These are phyloP conservation scores for Tuber calosporum DNA, from an alignment of 495 filamentous ascomycete species.

Conservation along the genomic window DNA sequence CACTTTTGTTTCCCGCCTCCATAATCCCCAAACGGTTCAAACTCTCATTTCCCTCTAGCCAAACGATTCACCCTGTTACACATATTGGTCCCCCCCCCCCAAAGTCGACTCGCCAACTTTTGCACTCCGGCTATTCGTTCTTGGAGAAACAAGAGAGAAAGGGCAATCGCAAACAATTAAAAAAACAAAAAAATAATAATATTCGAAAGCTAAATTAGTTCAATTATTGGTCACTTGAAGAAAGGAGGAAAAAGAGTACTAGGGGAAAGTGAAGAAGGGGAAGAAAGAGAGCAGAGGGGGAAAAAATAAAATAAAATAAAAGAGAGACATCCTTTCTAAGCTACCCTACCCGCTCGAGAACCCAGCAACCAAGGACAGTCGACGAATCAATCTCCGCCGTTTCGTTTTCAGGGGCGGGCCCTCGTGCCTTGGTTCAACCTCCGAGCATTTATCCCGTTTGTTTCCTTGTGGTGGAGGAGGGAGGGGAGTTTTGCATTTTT, in stretches of 20 bases:
- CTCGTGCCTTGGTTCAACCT: constrained; percentile 21
- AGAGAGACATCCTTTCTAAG: not conserved
- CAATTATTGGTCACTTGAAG: not conserved
- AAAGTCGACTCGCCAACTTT: not conserved
- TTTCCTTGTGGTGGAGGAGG: constrained; percentile 13
- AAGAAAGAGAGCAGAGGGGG: constrained; percentile 5
- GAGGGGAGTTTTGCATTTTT: not conserved
- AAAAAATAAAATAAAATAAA: not conserved
- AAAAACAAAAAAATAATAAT: not conserved
- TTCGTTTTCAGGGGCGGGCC: constrained; percentile 32
- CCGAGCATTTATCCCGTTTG: constrained; percentile 30
- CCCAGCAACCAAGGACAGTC: constrained; percentile 22
- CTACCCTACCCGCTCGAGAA: constrained; percentile 10
- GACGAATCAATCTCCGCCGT: constrained; percentile 32
- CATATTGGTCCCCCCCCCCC: not conserved
- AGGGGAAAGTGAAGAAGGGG: not conserved
- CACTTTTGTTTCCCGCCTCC: not conserved
- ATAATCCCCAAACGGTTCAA: not conserved
- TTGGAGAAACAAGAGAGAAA: not conserved
- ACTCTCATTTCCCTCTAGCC: not conserved
- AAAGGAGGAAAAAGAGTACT: not conserved
- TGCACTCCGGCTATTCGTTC: not conserved
- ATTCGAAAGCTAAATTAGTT: not conserved
- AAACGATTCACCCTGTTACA: not conserved
- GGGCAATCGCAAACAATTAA: constrained; percentile 3